Conservation (phyloP, 2,329 filamentous ascomycete species). For the Ilyonectria mors-panacis region DNA sequence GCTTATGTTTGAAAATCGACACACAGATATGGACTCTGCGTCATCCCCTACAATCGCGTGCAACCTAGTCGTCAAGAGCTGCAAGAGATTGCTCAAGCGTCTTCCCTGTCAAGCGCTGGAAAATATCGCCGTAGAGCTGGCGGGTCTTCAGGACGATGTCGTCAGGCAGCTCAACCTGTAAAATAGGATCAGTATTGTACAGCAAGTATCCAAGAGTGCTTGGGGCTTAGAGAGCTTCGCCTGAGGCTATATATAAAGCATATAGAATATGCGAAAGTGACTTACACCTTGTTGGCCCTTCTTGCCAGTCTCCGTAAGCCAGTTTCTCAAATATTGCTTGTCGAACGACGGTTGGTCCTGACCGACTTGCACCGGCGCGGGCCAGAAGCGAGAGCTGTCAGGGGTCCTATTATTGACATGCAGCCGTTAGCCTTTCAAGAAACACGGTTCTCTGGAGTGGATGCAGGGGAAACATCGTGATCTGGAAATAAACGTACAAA, state of each 20-base stretch:
- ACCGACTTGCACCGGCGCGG: constrained; percentile 74
- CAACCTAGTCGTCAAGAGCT: neutral
- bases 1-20: neutral
- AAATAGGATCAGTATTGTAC: neutral
- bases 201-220: neutral
- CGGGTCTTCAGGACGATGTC: constrained; percentile 79
- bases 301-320: constrained; percentile 79
- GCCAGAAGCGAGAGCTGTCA: constrained; percentile 89
- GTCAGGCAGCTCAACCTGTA: constrained; percentile 72
- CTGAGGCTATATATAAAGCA: neutral
- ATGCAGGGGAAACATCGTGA: neutral
- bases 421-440: neutral
- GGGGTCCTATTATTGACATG: constrained; percentile 30
- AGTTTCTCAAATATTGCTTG: constrained; percentile 88
- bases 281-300: constrained; percentile 49
- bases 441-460: neutral
- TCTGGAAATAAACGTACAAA: constrained; percentile 17
- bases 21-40: neutral
- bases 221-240: neutral
- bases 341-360: constrained; percentile 86
- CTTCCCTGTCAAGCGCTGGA: constrained; percentile 15
- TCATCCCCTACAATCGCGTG: neutral
- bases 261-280: neutral
- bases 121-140: constrained; percentile 23
- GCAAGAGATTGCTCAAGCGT: constrained; percentile 9